Conservation (phyloP, 495 filamentous ascomycete species). For the Penicillium ochrochloron region DNA sequence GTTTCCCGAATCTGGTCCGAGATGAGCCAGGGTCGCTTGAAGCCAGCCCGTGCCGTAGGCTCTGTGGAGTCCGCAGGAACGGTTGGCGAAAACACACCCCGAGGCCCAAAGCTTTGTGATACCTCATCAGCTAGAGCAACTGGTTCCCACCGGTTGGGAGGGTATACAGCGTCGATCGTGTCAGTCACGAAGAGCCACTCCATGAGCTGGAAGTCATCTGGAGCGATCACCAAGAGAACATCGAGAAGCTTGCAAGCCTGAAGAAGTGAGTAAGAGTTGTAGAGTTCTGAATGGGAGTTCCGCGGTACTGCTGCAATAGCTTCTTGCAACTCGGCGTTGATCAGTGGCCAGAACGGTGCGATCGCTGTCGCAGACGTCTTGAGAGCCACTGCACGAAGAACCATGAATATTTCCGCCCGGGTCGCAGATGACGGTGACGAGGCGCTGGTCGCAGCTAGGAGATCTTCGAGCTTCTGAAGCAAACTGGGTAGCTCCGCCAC, state of each 20-base stretch:
- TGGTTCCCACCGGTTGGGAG: conserved; percentile 70
- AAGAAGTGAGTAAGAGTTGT: conserved; percentile 73
- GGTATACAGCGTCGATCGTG: conserved; percentile 94
- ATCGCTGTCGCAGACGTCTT: conserved; percentile 77
- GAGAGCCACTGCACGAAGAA: conserved; percentile 79
- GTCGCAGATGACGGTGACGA: conserved; percentile 92
- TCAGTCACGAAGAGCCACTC: conserved; percentile 98
- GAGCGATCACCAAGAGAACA: conserved; percentile 76
- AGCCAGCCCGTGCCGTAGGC: conserved; percentile 29
- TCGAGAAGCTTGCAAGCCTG: conserved; percentile 95
- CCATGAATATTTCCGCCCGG: conserved; percentile 85
- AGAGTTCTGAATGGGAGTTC: conserved; percentile 73
- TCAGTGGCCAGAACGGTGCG: conserved; percentile 82
- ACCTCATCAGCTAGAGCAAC: conserved; percentile 85
- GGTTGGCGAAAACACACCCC: conserved; percentile 43
- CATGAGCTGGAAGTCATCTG: conserved; percentile 93
- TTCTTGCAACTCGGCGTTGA: conserved; percentile 84
- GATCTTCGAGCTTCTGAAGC: conserved; percentile 83
- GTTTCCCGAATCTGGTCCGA: conserved; percentile 50
- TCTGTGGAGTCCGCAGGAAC: conserved; percentile 40
- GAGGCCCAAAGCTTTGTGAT: conserved; percentile 72
- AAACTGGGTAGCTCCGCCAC: conserved; percentile 72
- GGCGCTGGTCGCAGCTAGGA: conserved; percentile 81
- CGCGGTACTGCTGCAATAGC: conserved; percentile 78
- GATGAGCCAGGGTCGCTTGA: conserved; percentile 48